Conservation (phyloP, 2,329 filamentous ascomycete genomes). For the Diaporthe citrichinensis region DNA sequence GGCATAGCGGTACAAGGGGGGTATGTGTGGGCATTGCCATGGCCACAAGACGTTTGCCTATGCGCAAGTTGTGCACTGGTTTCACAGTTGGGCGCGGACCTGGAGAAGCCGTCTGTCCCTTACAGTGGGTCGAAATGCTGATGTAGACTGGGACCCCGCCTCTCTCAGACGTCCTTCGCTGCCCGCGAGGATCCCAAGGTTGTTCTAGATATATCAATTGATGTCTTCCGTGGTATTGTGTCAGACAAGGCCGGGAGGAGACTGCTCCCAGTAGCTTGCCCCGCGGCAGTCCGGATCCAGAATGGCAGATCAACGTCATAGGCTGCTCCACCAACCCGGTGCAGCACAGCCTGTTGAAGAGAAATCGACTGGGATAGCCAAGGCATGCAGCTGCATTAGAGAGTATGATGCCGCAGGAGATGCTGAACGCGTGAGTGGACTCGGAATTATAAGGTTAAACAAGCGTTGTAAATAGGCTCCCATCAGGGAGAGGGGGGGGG, state of each 20-base stretch:
- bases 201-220: background rate
- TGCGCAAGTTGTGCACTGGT: background rate
- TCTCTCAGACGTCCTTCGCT: background rate
- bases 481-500: too few relatives aligned
- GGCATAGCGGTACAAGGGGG: background rate
- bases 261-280: background rate
- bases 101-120: background rate
- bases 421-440: background rate
- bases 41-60: background rate
- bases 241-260: background rate
- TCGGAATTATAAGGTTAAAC: background rate
- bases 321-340: background rate
- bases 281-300: background rate
- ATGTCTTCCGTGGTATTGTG: background rate
- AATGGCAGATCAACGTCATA: slow-evolving; percentile 7
- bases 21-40: background rate
- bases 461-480: background rate
- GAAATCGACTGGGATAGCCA: background rate
- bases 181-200: background rate
- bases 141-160: background rate
- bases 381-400: background rate
- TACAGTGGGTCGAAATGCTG: background rate
- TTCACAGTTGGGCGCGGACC: background rate
- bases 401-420: background rate
- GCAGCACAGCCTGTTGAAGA: background rate